Evolutionary conservation across 371 early-diverging fungal species (phyloP).

Genomic region (Chytridium lagenaria): DNA sequence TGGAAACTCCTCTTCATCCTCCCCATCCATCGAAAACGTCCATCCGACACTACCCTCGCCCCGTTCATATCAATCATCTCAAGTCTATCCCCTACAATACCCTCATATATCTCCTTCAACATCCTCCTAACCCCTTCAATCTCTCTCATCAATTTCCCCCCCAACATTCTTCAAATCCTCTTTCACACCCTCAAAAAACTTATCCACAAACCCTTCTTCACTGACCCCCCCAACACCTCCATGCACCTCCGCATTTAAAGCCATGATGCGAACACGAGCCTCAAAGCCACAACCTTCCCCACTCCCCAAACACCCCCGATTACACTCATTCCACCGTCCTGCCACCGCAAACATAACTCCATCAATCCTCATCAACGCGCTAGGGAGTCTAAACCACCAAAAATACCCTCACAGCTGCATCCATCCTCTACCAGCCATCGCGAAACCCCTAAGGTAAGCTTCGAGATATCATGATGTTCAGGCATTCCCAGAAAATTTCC

Average conservation of each 20-base stretch:
- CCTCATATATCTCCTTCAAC: conserved; percentile 60
- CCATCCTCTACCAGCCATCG: conserved; percentile 71
- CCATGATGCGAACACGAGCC: conserved; percentile 85
- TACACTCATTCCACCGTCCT: conserved; percentile 61
- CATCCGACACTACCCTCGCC: conserved; percentile 15
- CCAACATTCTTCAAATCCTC: neutral
- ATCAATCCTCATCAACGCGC: conserved; percentile 75
- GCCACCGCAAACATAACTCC: conserved; percentile 80
- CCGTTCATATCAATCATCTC: conserved; percentile 65
- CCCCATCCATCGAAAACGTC: neutral
- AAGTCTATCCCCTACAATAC: conserved; percentile 59
- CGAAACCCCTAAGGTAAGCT: conserved; percentile 78
- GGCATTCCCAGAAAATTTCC: conserved; percentile 66
- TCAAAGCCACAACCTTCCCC: conserved; percentile 58
- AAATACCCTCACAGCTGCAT: conserved; percentile 82
- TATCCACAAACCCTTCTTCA: conserved; percentile 58
- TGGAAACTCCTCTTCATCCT: conserved; percentile 56
- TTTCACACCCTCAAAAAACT: neutral
- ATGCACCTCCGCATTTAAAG: conserved; percentile 86
- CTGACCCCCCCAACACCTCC: conserved; percentile 19
- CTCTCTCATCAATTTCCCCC: neutral
- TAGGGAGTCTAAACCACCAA: conserved; percentile 79
- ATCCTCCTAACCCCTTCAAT: conserved; percentile 43
- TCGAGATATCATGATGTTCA: conserved; percentile 71
- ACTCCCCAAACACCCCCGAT: neutral